Evolutionary conservation across 371 early-diverging fungal species (phyloP), one percentile per base, ranked within the genome.

Genomic region (Smittium mucronatum): DNA sequence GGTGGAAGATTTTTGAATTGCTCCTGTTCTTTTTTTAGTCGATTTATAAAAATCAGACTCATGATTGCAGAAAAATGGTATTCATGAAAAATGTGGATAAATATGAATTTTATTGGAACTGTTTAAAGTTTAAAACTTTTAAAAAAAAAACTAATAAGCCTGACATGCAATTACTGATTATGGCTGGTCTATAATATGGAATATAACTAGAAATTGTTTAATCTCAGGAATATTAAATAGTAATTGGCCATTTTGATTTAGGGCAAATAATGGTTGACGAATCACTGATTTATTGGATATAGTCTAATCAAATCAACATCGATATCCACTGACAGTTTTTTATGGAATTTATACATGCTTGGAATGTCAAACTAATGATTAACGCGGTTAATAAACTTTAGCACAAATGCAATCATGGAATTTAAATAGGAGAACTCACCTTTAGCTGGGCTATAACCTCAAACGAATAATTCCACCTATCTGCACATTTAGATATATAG

Each of bases 321-420:
- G 63, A 91, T 86, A 69, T 89, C 88, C 0, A 89, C 85, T 1
- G 86, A 84, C 70, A 87, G 82, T 74, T 87, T 87, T 72, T 88
- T 90, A 73, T 92, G 92, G 76, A 90, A 89, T 73, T 87, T 88
- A 82, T 91, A 91, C 87, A 87, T 89, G 82, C 84, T 87, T 63
- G 88, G 88, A n/a, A 91, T 80, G 76, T 91, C 90, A 75, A 89
- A 91, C 86, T 67, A 67, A 33, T 28, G 47, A 47, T n/a, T n/a
- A n/a, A n/a, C n/a, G n/a, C n/a, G n/a, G n/a, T n/a, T n/a, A 47
- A 15, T 47, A 47, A 25, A 15, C 15, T 47, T 47, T 47, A 86
- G 72, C 25, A 15, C 8, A 25, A 15, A 15, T 47, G 47, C 25
- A 15, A 59, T 59, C 15, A 59, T n/a, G 5, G 26, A 59, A n/a